A percentile compares a stretch with the other conserved stretches of the same genome.
Evolutionary conservation across 2,329 filamentous ascomycete genomes (phyloP).

Genomic region (Fusarium udum): DNA sequence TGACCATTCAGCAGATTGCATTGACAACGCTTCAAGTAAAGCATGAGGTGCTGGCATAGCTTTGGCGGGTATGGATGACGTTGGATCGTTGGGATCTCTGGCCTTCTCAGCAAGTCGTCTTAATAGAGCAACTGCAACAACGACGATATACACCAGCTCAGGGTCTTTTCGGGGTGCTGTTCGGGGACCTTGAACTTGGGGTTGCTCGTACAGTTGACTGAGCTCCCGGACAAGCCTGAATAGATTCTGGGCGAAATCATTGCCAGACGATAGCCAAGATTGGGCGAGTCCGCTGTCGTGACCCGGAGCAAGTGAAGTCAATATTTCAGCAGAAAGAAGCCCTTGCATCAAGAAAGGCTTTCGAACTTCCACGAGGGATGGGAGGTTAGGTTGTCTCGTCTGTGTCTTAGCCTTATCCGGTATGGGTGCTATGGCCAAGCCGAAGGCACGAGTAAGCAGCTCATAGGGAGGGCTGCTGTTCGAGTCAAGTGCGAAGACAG

Average conservation of each 20-base stretch:
- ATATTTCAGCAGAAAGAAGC: constrained; percentile 87
- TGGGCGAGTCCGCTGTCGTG: constrained; percentile 78
- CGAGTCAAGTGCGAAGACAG: constrained; percentile 80
- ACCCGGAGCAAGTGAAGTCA: constrained; percentile 77
- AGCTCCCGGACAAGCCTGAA: constrained; percentile 79
- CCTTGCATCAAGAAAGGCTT: constrained; percentile 94
- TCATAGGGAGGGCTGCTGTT: constrained; percentile 74
- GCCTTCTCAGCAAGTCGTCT: constrained; percentile 75
- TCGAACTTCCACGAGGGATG: constrained; percentile 79
- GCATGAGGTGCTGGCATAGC: constrained; percentile 74
- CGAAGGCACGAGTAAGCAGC: constrained; percentile 87
- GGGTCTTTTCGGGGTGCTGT: constrained; percentile 55
- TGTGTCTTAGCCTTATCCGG: constrained; percentile 69
- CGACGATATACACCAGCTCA: constrained; percentile 70
- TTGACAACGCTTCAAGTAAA: constrained; percentile 72
- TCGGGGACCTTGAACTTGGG: constrained; percentile 50
- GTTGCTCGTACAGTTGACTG: constrained; percentile 68
- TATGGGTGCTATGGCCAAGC: constrained; percentile 83
- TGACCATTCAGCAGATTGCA: constrained; percentile 69
- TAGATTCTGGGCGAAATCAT: constrained; percentile 84
- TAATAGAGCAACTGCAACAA: constrained; percentile 74
- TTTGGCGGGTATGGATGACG: constrained; percentile 64
- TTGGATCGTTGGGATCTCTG: constrained; percentile 62
- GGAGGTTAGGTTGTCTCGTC: constrained; percentile 66
- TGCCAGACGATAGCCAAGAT: constrained; percentile 83